phyloP scores from a whole-genome alignment of 371 early-diverging fungal species.

The Saksenaea oblongispora region DNA sequence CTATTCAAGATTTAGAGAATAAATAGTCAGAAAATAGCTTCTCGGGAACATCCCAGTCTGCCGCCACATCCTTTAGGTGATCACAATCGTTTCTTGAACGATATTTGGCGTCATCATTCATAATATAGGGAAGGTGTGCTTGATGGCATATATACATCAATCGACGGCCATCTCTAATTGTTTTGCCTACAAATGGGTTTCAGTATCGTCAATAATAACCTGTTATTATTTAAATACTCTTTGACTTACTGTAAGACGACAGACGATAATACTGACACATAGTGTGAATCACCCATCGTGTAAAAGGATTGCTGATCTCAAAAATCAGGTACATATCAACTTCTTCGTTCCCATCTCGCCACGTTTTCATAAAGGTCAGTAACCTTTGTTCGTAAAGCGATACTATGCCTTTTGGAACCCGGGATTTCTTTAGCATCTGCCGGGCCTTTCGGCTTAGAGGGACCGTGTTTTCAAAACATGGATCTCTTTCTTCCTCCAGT shows the following conservation, averaged over 20 bases:
- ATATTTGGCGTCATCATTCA: conserved; percentile 2
- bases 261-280: conserved; percentile 35
- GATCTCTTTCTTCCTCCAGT: not conserved
- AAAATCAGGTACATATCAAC: conserved; percentile 17
- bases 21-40: conserved; percentile 34
- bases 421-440: conserved; percentile 25
- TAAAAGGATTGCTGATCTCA: conserved; percentile 29
- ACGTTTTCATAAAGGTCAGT: conserved; percentile 19
- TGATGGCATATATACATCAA: conserved; percentile 31
- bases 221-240: not conserved
- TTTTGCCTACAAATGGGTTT: conserved; percentile 19
- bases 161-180: conserved; percentile 15
- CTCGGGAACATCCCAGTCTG: conserved; percentile 21
- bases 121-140: conserved; percentile 18
- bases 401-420: conserved; percentile 31
- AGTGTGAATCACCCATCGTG: conserved; percentile 28
- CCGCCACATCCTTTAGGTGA: conserved; percentile 7
- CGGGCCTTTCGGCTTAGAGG: conserved; percentile 5
- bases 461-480: not conserved
- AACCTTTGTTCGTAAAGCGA: conserved; percentile 27
- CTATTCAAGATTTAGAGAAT: conserved; percentile 8
- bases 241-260: conserved; percentile 31
- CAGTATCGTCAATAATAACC: not conserved
- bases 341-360: conserved; percentile 14
- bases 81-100: not conserved